These are phyloP conservation scores for Cercospora berteroae DNA, from an alignment of 2,329 filamentous ascomycete genomes.

Conservation along the genomic window DNA sequence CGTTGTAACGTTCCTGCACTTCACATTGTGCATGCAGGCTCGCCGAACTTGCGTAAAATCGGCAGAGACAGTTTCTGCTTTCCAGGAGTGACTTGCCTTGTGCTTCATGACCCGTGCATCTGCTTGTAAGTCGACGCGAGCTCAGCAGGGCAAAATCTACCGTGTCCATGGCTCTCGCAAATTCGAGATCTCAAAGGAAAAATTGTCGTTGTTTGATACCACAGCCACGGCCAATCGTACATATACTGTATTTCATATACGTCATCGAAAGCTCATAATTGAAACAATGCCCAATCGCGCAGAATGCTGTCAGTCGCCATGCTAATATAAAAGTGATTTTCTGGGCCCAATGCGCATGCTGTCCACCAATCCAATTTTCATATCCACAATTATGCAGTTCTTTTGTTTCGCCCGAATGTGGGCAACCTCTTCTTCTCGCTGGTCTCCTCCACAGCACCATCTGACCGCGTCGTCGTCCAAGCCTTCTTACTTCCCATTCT, in stretches of 20 bases:
- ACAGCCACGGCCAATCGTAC: not conserved
- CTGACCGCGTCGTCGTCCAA: constrained; percentile 13
- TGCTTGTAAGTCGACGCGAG: too few relatives aligned
- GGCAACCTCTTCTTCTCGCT: constrained; percentile 20
- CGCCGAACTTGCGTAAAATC: too few relatives aligned
- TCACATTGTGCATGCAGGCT: too few relatives aligned
- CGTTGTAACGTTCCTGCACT: not conserved
- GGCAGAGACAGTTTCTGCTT: too few relatives aligned
- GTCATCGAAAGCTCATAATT: not conserved
- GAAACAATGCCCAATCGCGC: not conserved
- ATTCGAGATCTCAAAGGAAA: not conserved
- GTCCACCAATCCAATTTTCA: not conserved
- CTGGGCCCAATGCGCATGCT: not conserved
- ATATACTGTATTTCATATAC: not conserved
- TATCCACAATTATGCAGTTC: constrained; percentile 2
- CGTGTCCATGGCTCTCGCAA: too few relatives aligned
- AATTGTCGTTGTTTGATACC: not conserved
- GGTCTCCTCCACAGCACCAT: constrained; percentile 10
- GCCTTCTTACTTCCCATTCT: constrained; percentile 42
- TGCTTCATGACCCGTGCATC: too few relatives aligned
- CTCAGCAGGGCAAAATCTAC: too few relatives aligned
- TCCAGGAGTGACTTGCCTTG: too few relatives aligned
- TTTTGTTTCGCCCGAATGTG: constrained; percentile 19
- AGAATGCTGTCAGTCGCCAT: not conserved
- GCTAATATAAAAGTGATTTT: not conserved